Conservation (phyloP, 768 basidiomycete genomes). For the Lentinula raphanica region DNA sequence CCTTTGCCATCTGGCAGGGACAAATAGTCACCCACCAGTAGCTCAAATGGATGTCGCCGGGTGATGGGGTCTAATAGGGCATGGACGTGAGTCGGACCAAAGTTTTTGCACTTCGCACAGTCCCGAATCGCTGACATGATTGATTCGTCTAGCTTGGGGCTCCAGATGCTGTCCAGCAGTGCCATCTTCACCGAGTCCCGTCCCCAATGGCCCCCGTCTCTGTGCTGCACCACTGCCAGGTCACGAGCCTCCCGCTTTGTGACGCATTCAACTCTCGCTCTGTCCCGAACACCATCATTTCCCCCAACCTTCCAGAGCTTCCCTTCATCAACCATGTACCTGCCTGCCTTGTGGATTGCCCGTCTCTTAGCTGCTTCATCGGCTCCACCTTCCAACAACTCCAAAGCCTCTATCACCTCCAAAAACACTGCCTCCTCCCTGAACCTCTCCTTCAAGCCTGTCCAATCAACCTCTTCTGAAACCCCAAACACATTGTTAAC, state of each 20-base stretch:
- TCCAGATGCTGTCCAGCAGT: conserved; percentile 7
- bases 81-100: conserved; percentile 1
- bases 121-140: conserved; percentile 16
- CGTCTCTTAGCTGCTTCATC: background rate
- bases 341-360: conserved; percentile 11
- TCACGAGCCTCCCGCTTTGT: conserved; percentile 14
- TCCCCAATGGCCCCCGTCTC: conserved; percentile 10
- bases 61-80: conserved; percentile 28
- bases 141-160: conserved; percentile 19
- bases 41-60: conserved; percentile 11
- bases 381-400: background rate
- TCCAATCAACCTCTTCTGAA: background rate
- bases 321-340: conserved; percentile 16
- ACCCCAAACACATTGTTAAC: background rate
- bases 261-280: background rate
- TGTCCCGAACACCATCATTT: background rate
- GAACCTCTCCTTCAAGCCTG: background rate
- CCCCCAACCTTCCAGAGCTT: conserved; percentile 17
- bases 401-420: background rate
- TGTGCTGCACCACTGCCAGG: background rate
- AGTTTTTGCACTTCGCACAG: conserved; percentile 13
- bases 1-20: conserved; percentile 1
- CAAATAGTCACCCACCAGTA: conserved; percentile 11
- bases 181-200: conserved; percentile 11
- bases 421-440: background rate